Evolutionary conservation across 768 basidiomycete genomes (phyloP).

Genomic region (Lactarius psammicola): DNA sequence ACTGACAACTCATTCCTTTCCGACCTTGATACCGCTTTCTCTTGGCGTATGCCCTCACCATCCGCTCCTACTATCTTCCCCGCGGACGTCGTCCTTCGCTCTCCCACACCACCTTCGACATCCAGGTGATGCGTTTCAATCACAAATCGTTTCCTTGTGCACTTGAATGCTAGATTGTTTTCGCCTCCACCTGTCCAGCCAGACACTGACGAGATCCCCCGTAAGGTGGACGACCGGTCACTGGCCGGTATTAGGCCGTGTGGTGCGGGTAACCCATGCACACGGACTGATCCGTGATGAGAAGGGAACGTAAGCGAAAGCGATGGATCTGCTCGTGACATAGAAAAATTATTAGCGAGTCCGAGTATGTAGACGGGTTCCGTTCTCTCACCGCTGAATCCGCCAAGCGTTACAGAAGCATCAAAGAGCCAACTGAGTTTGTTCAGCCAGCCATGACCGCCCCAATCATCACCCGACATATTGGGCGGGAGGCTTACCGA

Average conservation of each 20-base stretch:
- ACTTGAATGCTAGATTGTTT: conserved; percentile 94
- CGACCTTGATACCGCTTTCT: conserved; percentile 18
- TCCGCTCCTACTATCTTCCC: conserved; percentile 32
- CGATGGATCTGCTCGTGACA: conserved; percentile 65
- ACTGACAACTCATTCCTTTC: conserved; percentile 8
- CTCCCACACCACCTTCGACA: conserved; percentile 79
- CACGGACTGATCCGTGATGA: conserved; percentile 81
- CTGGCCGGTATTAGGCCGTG: conserved; percentile 75
- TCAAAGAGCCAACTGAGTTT: conserved; percentile 81
- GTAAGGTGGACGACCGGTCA: conserved; percentile 77
- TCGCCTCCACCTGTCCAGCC: conserved; percentile 66
- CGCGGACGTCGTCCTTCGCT: conserved; percentile 63
- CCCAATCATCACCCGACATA: conserved; percentile 56
- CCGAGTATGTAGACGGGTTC: conserved; percentile 3
- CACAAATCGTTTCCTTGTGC: conserved; percentile 81
- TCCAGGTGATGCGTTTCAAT: conserved; percentile 91
- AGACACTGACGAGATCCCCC: conserved; percentile 66
- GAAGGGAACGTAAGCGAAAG: conserved; percentile 72
- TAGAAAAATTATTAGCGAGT: conserved; percentile 8
- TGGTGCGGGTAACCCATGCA: conserved; percentile 73
- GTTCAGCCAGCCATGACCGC: conserved; percentile 67
- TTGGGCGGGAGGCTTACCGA: conserved; percentile 66
- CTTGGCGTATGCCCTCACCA: conserved; percentile 15
- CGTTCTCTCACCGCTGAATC: conserved; percentile 68
- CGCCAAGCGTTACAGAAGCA: conserved; percentile 66